Percentiles rank a stretch among this genome's conserved stretches.
These are phyloP conservation scores for Rhododendron vialii DNA, from an alignment of 148 eudicot species.

Conservation along the genomic window DNA sequence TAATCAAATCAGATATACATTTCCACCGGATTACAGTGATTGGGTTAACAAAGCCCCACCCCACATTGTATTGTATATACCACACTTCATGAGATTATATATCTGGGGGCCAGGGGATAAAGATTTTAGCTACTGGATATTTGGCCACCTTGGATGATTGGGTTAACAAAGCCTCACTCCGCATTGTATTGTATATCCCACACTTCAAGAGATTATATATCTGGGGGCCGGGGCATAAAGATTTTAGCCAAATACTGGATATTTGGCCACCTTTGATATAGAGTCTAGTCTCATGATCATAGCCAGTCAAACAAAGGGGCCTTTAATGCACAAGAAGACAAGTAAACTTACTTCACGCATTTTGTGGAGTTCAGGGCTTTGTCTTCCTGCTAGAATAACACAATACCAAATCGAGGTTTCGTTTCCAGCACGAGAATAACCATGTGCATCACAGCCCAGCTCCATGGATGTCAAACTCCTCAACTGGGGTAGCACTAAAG, in stretches of 20 bases:
- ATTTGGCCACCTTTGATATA: too few relatives aligned
- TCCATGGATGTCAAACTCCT: slow-evolving; percentile 85
- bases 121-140: not conserved
- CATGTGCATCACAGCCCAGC: slow-evolving; percentile 83
- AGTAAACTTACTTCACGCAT: slow-evolving; percentile 82
- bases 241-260: not conserved
- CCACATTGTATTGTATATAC: not conserved
- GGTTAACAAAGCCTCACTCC: not conserved
- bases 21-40: not conserved
- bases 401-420: slow-evolving; percentile 76
- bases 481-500: slow-evolving; percentile 78
- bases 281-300: not conserved
- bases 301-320: not conserved
- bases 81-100: not conserved
- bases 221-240: not conserved
- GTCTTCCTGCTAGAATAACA: slow-evolving; percentile 76
- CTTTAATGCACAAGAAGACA: slow-evolving; percentile 1
- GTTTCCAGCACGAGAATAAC: slow-evolving; percentile 80
- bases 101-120: not conserved
- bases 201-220: not conserved
- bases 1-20: not conserved
- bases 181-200: not conserved
- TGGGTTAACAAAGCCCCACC: not conserved
- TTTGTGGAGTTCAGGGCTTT: slow-evolving; percentile 66
- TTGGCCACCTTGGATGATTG: not conserved